Conservation (phyloP, 23 red algal genomes). For the Gracilariopsis chorda region DNA sequence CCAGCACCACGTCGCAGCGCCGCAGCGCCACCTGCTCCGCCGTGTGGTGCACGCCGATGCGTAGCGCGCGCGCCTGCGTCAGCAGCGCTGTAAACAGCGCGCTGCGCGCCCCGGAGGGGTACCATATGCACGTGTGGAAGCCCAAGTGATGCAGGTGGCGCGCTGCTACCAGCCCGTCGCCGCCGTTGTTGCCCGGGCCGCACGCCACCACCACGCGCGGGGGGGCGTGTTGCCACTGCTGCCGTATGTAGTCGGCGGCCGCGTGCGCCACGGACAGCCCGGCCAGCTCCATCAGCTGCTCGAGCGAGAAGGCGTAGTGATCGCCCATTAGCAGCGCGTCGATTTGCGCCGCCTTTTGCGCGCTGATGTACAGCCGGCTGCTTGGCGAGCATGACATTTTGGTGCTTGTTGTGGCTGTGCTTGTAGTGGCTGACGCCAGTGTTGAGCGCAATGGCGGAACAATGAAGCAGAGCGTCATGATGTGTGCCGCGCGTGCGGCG, state of each 20-base stretch:
- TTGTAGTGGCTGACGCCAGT: too few relatives aligned
- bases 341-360: constrained; percentile 24
- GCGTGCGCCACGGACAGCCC: constrained; percentile 90
- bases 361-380: constrained; percentile 53
- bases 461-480: too few relatives aligned
- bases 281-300: constrained; percentile 98
- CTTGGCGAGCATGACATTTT: too few relatives aligned
- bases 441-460: too few relatives aligned
- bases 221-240: not conserved
- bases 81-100: constrained; percentile 45
- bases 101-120: constrained; percentile 32
- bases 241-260: not conserved
- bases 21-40: constrained; percentile 26
- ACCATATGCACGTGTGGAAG: constrained; percentile 52
- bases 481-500: too few relatives aligned
- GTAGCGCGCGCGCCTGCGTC: constrained; percentile 62
- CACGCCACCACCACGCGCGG: constrained; percentile 52
- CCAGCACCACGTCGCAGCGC: constrained; percentile 65
- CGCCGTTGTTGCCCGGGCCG: constrained; percentile 99
- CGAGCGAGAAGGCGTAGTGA: constrained; percentile 65
- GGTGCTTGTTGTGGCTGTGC: too few relatives aligned
- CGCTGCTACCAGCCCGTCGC: constrained; percentile 98
- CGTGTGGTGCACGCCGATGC: constrained; percentile 3
- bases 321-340: constrained; percentile 58
- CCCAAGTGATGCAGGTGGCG: constrained; percentile 86